Conservation (phyloP, 371 early-diverging fungal species). For the Mortierella sp. region DNA sequence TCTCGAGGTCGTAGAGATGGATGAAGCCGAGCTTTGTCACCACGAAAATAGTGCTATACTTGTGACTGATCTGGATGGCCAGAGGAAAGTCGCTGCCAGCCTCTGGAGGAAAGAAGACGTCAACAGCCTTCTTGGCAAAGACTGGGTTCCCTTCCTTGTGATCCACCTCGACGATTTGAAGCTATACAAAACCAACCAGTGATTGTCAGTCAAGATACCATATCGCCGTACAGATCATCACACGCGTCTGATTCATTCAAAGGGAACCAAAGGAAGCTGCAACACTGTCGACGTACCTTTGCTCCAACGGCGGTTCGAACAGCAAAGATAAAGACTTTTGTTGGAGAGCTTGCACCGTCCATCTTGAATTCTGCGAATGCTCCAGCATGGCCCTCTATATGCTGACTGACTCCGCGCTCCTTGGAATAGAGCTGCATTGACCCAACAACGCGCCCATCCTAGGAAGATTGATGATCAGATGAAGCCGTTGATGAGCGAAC, state of each 20-base stretch:
- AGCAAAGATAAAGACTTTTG: conserved; percentile 94
- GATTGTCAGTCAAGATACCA: no score
- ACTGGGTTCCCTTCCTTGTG: conserved; percentile 92
- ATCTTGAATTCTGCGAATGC: conserved; percentile 91
- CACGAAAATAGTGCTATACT: conserved; percentile 91
- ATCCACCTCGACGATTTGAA: conserved; percentile 97
- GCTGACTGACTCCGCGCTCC: conserved; percentile 93
- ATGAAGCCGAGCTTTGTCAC: conserved; percentile 98
- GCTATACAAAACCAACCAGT: conserved; percentile 57
- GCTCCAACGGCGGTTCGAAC: conserved; percentile 81
- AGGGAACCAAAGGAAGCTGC: no score
- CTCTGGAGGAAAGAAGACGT: conserved; percentile 97
- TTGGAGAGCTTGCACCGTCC: conserved; percentile 80
- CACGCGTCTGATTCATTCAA: no score
- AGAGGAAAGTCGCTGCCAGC: conserved; percentile 96
- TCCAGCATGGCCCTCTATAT: conserved; percentile 97
- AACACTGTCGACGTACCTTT: conserved; percentile 73
- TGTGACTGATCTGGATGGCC: conserved; percentile 93
- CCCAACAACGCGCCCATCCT: conserved; percentile 91
- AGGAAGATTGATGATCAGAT: conserved; percentile 4
- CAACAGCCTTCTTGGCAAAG: conserved; percentile 93
- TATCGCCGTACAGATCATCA: no score
- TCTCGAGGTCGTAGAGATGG: conserved; percentile 95
- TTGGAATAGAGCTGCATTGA: conserved; percentile 95
- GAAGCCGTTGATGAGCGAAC: conserved; percentile 1